Conservation (phyloP, 768 basidiomycete genomes). For the Russula brevipes region DNA sequence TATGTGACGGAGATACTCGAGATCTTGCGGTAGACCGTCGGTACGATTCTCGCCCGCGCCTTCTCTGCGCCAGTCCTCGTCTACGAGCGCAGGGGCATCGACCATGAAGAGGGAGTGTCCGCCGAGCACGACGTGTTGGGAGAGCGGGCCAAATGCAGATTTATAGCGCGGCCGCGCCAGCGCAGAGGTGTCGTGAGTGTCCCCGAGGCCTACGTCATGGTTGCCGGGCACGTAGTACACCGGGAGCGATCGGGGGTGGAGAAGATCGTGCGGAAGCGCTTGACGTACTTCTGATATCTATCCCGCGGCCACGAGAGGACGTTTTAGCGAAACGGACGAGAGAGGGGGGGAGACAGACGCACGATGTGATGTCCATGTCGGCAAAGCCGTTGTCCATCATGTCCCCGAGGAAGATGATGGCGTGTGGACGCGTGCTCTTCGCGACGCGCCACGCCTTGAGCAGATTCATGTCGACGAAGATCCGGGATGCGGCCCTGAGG, state of each 20-base stretch:
- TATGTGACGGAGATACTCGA: conserved; percentile 7
- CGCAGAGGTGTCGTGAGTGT: conserved; percentile 28
- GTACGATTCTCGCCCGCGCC: conserved; percentile 38
- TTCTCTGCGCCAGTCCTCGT: conserved; percentile 60
- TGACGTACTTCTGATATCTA: conserved; percentile 71
- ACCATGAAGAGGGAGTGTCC: conserved; percentile 71
- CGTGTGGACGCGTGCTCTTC: conserved; percentile 56
- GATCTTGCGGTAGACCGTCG: conserved; percentile 39
- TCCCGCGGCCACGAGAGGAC: neutral
- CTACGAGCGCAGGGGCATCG: conserved; percentile 67
- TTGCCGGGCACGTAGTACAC: conserved; percentile 82
- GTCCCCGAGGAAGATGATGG: conserved; percentile 80
- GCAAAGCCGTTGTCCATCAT: conserved; percentile 85
- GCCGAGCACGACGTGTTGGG: conserved; percentile 55
- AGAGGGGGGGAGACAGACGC: conserved; percentile 32
- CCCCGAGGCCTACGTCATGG: conserved; percentile 67
- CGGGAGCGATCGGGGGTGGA: conserved; percentile 42
- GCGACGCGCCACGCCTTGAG: conserved; percentile 80
- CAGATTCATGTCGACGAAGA: conserved; percentile 75
- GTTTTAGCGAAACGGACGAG: neutral
- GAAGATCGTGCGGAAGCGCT: conserved; percentile 71
- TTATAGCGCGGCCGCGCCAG: conserved; percentile 47
- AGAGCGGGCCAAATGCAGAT: conserved; percentile 73
- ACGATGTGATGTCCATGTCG: conserved; percentile 64
- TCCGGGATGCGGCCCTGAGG: conserved; percentile 54